Percentiles rank a stretch among this genome's conserved stretches.
These are phyloP conservation scores for Pleurotus eryngii DNA, from an alignment of 768 basidiomycete genomes.

Conservation along the genomic window DNA sequence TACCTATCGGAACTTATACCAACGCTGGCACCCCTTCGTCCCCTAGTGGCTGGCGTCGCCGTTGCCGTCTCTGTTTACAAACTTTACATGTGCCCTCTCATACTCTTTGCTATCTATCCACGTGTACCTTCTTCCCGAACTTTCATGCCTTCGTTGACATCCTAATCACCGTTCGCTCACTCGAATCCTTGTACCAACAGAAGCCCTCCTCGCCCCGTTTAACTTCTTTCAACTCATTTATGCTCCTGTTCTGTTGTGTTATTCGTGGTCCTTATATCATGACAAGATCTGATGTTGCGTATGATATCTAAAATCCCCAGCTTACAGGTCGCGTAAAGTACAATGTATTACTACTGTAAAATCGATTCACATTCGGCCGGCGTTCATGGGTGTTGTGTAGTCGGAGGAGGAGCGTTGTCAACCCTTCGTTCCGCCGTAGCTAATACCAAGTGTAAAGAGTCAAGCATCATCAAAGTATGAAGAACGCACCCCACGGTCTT, in stretches of 20 bases:
- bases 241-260: not conserved
- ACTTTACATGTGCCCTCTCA: too few species aligned
- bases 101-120: too few species aligned
- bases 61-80: too few species aligned
- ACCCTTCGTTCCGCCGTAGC: conserved; percentile 14
- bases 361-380: not conserved
- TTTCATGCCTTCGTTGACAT: too few species aligned
- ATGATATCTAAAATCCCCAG: not conserved
- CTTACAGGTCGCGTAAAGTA: conserved; percentile 18
- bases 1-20: too few species aligned
- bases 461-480: not conserved
- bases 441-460: not conserved
- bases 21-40: too few species aligned
- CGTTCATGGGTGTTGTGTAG: not conserved
- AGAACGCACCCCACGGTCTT: conserved; percentile 77
- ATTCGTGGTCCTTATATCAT: not conserved
- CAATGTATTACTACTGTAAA: conserved; percentile 24
- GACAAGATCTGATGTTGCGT: conserved; percentile 9
- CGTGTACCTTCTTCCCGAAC: too few species aligned
- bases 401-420: not conserved
- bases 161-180: too few species aligned
- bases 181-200: too few species aligned
- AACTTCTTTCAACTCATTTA: too few species aligned
- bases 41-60: too few species aligned
- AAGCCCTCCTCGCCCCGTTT: too few species aligned